Evolutionary conservation across 2,329 filamentous ascomycete species (phyloP).

Genomic region (Phyllosticta ampelicida): DNA sequence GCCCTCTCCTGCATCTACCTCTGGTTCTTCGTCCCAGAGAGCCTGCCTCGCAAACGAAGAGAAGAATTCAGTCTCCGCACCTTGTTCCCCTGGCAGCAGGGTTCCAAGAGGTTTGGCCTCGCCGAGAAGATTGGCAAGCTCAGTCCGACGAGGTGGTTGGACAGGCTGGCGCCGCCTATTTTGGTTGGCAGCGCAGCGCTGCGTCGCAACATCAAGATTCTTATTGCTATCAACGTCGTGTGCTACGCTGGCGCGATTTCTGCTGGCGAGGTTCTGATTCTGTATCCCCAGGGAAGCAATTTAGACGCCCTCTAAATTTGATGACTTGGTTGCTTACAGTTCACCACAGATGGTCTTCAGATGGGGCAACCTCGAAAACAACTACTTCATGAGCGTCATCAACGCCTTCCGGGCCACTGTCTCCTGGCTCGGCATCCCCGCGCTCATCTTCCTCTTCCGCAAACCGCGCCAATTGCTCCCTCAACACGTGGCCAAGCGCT

Average conservation of each 20-base stretch:
- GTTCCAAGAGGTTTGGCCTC: neutral
- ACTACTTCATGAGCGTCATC: slow-evolving; percentile 13
- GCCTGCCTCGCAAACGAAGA: neutral
- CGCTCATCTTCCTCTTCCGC: slow-evolving; percentile 11
- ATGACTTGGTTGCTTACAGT: neutral
- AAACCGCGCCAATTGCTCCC: neutral
- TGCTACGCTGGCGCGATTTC: slow-evolving; percentile 11
- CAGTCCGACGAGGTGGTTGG: slow-evolving; percentile 8
- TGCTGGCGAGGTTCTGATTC: slow-evolving; percentile 9
- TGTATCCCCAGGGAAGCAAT: slow-evolving; percentile 11
- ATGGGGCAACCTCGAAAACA: slow-evolving; percentile 12
- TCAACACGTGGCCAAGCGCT: neutral
- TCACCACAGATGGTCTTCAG: slow-evolving; percentile 10
- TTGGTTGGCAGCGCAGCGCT: neutral
- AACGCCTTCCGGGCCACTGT: slow-evolving; percentile 13
- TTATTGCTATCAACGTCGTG: slow-evolving; percentile 11
- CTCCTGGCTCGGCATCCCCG: slow-evolving; percentile 11
- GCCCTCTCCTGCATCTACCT: slow-evolving; percentile 11
- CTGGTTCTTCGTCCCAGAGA: slow-evolving; percentile 10
- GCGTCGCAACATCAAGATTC: slow-evolving; percentile 11
- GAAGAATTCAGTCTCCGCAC: neutral
- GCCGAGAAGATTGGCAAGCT: neutral
- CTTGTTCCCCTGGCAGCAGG: neutral
- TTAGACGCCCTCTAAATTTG: too few species aligned
- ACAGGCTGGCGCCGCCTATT: slow-evolving; percentile 7